Evolutionary conservation across 768 basidiomycete genomes (phyloP).

Genomic region (Mycena kentingensis): DNA sequence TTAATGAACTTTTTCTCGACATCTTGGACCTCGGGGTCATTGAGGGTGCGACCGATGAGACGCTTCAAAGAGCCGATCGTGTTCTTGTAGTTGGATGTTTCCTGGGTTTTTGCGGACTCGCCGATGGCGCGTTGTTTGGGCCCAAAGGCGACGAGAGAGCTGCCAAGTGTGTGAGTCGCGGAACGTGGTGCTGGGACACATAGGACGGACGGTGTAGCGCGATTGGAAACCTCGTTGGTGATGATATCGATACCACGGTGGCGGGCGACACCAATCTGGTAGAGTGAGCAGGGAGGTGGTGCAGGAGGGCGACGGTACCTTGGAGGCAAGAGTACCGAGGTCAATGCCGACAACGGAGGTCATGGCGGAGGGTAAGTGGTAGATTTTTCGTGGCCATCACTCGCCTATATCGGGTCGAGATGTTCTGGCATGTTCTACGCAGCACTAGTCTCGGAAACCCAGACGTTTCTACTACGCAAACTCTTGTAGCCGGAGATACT

Average conservation of each 20-base stretch:
- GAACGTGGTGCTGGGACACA: neutral
- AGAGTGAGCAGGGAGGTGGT: conserved; percentile 10
- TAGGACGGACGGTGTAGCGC: conserved; percentile 83
- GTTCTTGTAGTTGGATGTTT: conserved; percentile 98
- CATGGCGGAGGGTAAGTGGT: conserved; percentile 29
- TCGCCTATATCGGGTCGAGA: too few species aligned
- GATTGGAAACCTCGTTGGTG: conserved; percentile 96
- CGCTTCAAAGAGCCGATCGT: conserved; percentile 93
- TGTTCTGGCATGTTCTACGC: too few species aligned
- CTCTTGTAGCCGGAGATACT: too few species aligned
- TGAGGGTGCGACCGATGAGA: conserved; percentile 77
- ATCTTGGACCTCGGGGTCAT: conserved; percentile 79
- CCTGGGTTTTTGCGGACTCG: conserved; percentile 95
- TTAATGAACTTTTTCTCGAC: conserved; percentile 92
- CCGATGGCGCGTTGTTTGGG: conserved; percentile 89
- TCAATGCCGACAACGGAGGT: conserved; percentile 97
- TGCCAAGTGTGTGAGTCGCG: conserved; percentile 32
- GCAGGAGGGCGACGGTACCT: conserved; percentile 47
- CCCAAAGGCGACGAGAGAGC: conserved; percentile 94
- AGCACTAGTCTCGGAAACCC: too few species aligned
- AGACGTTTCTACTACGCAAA: too few species aligned
- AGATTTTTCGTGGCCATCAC: too few species aligned
- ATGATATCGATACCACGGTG: conserved; percentile 98
- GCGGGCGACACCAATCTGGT: conserved; percentile 90
- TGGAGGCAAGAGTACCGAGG: conserved; percentile 87